phyloP scores from a whole-genome alignment of 495 filamentous ascomycete species.

The Aspergillus sclerotioniger region DNA sequence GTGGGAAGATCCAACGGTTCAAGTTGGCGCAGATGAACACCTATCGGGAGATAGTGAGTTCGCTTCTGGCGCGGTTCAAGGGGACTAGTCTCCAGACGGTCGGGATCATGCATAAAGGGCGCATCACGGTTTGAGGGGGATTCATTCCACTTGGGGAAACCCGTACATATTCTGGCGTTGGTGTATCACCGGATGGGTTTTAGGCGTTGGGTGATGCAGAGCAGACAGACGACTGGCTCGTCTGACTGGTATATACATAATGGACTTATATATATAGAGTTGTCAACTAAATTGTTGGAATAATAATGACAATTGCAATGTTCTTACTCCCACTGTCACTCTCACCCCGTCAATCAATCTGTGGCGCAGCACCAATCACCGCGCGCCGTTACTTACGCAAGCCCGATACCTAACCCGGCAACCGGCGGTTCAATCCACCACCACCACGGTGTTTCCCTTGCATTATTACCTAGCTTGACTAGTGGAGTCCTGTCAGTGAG shows the following conservation, averaged over 20 bases:
- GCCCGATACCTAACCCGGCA: too few relatives aligned
- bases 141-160: not conserved
- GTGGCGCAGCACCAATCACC: too few relatives aligned
- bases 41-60: constrained; percentile 45
- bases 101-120: constrained; percentile 24
- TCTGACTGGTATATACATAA: not conserved
- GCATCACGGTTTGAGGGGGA: constrained; percentile 16
- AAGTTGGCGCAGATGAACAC: constrained; percentile 45
- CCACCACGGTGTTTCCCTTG: too few relatives aligned
- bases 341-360: too few relatives aligned
- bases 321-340: not conserved
- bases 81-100: constrained; percentile 24
- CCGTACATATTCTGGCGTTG: not conserved
- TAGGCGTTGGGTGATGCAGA: not conserved
- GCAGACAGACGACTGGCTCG: not conserved
- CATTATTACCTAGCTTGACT: too few relatives aligned
- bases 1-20: constrained; percentile 72
- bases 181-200: not conserved
- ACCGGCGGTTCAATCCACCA: too few relatives aligned
- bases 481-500: not conserved
- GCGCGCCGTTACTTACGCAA: too few relatives aligned
- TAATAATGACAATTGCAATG: not conserved
- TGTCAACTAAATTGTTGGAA: too few relatives aligned
- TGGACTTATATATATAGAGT: not conserved
- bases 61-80: constrained; percentile 35